Evolutionary conservation across 2,329 filamentous ascomycete species (phyloP), one percentile per base, ranked within the genome.

Genomic region (Thyridium curvatum): DNA sequence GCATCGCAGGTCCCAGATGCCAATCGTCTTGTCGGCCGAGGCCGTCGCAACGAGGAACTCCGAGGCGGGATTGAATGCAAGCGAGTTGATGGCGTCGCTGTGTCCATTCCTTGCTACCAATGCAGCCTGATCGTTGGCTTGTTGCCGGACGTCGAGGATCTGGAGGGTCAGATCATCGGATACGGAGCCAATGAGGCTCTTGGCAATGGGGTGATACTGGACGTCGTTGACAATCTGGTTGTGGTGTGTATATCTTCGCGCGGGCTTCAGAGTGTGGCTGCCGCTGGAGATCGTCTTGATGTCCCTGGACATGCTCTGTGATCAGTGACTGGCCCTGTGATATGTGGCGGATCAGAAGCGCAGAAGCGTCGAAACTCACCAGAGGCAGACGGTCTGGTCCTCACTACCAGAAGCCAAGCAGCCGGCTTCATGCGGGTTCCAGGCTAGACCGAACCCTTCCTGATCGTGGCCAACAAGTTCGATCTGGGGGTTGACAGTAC

Each of bases 91-190:
- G 14, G 91, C 91, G 60, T 97, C 93, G 8, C 76, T 76, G 57
- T 98, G 94, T 9, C 90, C 90, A 35, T 79, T 72, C 46, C 77
- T 71, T 14, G 80, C 84, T 30, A 82, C 74, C 36, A 85, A 74
- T 4, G 86, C 80, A 1, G 87, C 79, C 47, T 74, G 77, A 46
- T 77, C 79, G 39, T 72, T 81, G 40, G 79, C 75, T 21, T 72
- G 56, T 55, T 77, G 75, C 52, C 93, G 84, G n/a, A 84, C 75
- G 59, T 98, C 93, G 43, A 97, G 74, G 43, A 98, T 84, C 61
- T 96, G 87, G 44, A 97, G 79, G 8, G 88, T 96, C 50, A 93
- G 74, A 58, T 98, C 93, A 58, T 98, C 93, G 4, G 93, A 97
- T 4, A 95, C 93, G 13, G 86, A 91, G 46, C 91, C 94, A 45